A percentile compares a stretch with the other conserved stretches of the same genome.
Evolutionary conservation across 2,329 filamentous ascomycete species (phyloP).

Genomic region (Colletotrichum kahawae): DNA sequence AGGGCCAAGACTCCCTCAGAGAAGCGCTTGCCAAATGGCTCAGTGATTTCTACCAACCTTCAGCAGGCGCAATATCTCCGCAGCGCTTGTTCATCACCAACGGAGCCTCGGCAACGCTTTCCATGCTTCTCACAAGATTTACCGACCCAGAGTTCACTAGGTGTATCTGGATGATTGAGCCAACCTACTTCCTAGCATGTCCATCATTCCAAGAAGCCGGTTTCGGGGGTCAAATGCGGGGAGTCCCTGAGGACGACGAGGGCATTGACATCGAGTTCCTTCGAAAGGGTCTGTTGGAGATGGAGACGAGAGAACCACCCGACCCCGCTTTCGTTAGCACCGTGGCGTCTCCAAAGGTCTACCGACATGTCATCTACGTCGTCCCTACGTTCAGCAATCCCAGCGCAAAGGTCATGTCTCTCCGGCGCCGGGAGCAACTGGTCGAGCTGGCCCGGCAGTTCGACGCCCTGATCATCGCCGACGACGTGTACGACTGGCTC

Average conservation of each 20-base stretch:
- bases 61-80: not conserved
- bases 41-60: not conserved
- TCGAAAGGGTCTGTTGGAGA: not conserved
- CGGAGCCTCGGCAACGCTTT: not conserved
- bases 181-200: not conserved
- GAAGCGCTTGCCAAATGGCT: not conserved
- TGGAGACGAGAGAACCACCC: not conserved
- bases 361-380: conserved; percentile 85
- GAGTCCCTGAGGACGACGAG: not conserved
- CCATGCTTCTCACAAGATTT: not conserved
- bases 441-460: conserved; percentile 76
- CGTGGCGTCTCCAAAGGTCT: conserved; percentile 62
- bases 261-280: not conserved
- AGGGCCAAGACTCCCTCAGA: not conserved
- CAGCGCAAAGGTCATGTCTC: conserved; percentile 79
- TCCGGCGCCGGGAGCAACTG: conserved; percentile 68
- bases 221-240: not conserved
- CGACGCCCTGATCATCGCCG: conserved; percentile 56
- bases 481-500: not conserved
- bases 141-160: not conserved
- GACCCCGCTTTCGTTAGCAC: not conserved
- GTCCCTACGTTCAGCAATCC: conserved; percentile 91
- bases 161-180: not conserved
- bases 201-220: not conserved
- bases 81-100: not conserved